Evolutionary conservation across 2,329 filamentous ascomycete genomes (phyloP).

Genomic region (Blastomyces emzantsi): DNA sequence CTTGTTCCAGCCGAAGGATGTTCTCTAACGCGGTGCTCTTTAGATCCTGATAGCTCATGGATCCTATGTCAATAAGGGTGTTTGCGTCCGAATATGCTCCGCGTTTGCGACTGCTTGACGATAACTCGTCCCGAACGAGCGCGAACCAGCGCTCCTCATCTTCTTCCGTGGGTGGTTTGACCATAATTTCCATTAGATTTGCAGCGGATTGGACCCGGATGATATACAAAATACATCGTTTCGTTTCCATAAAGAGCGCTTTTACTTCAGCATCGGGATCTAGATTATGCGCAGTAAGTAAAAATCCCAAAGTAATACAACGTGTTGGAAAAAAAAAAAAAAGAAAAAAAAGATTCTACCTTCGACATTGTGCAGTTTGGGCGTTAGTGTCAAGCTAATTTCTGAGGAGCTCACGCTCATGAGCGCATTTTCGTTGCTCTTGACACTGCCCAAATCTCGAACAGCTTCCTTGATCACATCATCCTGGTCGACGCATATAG

Average conservation of each 20-base stretch:
- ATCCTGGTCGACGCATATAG: constrained; percentile 69
- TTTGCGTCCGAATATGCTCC: constrained; percentile 87
- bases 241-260: constrained; percentile 94
- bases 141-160: constrained; percentile 83
- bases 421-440: constrained; percentile 93
- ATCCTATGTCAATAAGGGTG: constrained; percentile 74
- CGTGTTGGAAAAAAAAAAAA: neutral
- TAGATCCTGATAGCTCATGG: constrained; percentile 82
- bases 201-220: constrained; percentile 88
- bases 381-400: constrained; percentile 82
- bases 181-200: constrained; percentile 90
- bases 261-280: constrained; percentile 92
- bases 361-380: constrained; percentile 80
- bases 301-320: neutral
- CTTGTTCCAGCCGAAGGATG: constrained; percentile 76
- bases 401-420: constrained; percentile 76
- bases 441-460: constrained; percentile 87
- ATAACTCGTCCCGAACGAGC: constrained; percentile 73
- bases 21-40: constrained; percentile 93
- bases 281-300: constrained; percentile 19
- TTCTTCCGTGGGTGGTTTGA: constrained; percentile 76
- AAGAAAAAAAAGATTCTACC: constrained; percentile 34
- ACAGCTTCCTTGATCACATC: constrained; percentile 87
- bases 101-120: constrained; percentile 56
- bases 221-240: constrained; percentile 93